A percentile compares a stretch with the other conserved stretches of the same genome.
These are phyloP conservation scores for Acanthamoeba healyi DNA, from an alignment of 208 protist species.

Conservation along the genomic window DNA sequence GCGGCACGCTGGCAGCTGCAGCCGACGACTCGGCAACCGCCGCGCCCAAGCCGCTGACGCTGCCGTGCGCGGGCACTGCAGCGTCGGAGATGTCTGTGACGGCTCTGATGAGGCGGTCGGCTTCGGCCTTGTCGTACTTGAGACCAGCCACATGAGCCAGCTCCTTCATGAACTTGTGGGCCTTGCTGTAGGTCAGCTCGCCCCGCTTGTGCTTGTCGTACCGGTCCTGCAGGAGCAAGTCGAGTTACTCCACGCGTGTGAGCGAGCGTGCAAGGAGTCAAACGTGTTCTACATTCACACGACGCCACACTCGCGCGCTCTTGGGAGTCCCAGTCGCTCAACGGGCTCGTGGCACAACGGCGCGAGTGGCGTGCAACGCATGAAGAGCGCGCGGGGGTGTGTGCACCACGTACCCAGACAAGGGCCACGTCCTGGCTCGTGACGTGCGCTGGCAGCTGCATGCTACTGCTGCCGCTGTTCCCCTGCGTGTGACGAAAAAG, in stretches of 20 bases:
- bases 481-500: background rate
- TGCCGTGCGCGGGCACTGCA: background rate
- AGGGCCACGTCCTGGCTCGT: background rate
- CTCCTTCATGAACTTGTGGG: conserved; percentile 29
- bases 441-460: background rate
- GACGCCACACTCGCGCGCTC: too few species aligned
- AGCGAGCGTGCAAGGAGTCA: too few species aligned
- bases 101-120: background rate
- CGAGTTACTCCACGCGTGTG: background rate
- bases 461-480: background rate
- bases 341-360: background rate
- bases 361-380: background rate
- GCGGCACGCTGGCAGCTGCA: background rate
- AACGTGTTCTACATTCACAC: too few species aligned
- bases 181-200: background rate
- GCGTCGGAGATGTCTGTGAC: background rate
- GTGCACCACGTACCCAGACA: background rate
- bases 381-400: background rate
- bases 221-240: background rate
- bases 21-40: background rate
- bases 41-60: background rate
- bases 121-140: conserved; percentile 43
- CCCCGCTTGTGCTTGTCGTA: conserved; percentile 11
- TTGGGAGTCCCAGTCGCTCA: too few species aligned
- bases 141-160: background rate